Percentiles rank a stretch among this genome's conserved stretches.
These are phyloP conservation scores for Dovyalis caffra DNA, from an alignment of 345 rosid genomes.

Conservation along the genomic window DNA sequence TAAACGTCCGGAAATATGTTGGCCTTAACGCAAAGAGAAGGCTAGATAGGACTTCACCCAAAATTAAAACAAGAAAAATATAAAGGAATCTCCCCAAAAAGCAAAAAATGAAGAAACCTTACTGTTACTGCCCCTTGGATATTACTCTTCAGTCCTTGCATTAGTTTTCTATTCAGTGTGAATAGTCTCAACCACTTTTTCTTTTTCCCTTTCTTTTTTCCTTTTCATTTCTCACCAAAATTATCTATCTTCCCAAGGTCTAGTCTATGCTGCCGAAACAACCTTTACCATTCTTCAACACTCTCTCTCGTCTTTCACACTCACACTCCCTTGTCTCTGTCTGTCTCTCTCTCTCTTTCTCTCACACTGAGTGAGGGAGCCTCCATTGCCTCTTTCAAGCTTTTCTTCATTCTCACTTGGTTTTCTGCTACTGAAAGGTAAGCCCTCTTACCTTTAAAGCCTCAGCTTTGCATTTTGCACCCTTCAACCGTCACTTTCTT, in stretches of 20 bases:
- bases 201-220: neutral
- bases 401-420: neutral
- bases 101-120: too few species aligned
- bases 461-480: neutral
- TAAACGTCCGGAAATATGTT: too few species aligned
- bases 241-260: constrained; percentile 18
- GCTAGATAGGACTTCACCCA: too few species aligned
- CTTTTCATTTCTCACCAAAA: neutral
- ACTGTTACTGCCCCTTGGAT: too few species aligned
- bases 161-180: too few species aligned
- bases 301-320: neutral
- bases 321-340: neutral
- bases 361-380: neutral
- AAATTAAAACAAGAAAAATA: too few species aligned
- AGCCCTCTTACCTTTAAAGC: constrained; percentile 1
- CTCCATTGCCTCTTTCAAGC: neutral
- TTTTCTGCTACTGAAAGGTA: constrained; percentile 19
- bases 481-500: neutral
- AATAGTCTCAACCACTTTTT: neutral
- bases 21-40: too few species aligned
- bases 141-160: too few species aligned
- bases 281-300: constrained; percentile 16
- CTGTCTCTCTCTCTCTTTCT: neutral
- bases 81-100: too few species aligned
- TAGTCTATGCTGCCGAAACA: neutral